Percentiles rank a stretch among this genome's conserved stretches.
Evolutionary conservation across 148 eudicot species (phyloP).

Genomic region (Arctostaphylos glauca): DNA sequence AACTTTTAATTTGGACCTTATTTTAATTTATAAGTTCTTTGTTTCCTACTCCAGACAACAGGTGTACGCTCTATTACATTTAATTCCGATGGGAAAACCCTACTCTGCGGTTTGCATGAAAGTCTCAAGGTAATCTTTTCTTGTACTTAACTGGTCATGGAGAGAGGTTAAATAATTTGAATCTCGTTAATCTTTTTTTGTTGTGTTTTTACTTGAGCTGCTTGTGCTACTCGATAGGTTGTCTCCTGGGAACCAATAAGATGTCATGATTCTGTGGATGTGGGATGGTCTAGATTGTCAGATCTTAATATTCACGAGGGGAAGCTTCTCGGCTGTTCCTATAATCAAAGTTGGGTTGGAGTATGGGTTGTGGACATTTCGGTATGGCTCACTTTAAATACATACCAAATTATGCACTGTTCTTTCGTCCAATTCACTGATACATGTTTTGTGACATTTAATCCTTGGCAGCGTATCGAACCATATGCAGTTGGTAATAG

Average conservation of each 20-base stretch:
- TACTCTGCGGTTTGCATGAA: conserved; percentile 92
- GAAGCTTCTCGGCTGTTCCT: conserved; percentile 96
- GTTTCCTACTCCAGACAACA: conserved; percentile 50
- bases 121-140: conserved; percentile 65
- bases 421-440: conserved; percentile 17
- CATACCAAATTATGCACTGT: background rate
- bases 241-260: conserved; percentile 93
- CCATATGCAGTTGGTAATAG: conserved; percentile 57
- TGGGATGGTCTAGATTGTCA: conserved; percentile 94
- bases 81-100: conserved; percentile 94
- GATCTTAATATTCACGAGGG: conserved; percentile 98
- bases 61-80: conserved; percentile 92
- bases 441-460: conserved; percentile 19
- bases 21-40: conserved; percentile 20
- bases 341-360: conserved; percentile 97
- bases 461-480: conserved; percentile 65
- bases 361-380: conserved; percentile 98
- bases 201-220: conserved; percentile 16
- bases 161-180: background rate
- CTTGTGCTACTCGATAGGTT: conserved; percentile 45
- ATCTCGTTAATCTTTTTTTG: background rate
- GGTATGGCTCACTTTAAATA: conserved; percentile 34
- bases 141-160: conserved; percentile 10
- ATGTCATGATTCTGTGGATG: conserved; percentile 88
- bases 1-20: background rate